phyloP scores from a whole-genome alignment of 768 basidiomycete genomes.

The Leucosporidium scottii region DNA sequence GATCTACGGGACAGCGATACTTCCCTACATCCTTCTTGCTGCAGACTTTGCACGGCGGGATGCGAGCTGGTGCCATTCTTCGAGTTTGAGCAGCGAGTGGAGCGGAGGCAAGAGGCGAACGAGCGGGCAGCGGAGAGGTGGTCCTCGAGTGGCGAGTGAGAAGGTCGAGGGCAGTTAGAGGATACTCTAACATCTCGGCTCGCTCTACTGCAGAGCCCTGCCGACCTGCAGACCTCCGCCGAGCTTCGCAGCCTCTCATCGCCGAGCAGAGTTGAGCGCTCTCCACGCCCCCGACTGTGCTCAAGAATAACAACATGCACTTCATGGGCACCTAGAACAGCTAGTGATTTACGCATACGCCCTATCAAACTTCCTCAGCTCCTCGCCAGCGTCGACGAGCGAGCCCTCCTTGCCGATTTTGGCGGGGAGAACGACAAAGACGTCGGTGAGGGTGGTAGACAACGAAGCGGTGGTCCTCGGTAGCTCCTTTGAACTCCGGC shows the following conservation, averaged over 20 bases:
- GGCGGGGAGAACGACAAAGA: constrained; percentile 5
- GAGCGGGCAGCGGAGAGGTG: too few species aligned
- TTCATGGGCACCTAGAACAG: too few species aligned
- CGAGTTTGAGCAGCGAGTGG: background rate
- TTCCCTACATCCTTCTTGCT: background rate
- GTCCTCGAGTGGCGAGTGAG: too few species aligned
- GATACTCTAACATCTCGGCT: too few species aligned
- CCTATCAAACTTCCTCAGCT: constrained; percentile 2
- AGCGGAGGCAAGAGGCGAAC: background rate
- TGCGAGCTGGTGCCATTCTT: background rate
- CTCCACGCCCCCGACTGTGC: too few species aligned
- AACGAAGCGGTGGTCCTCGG: background rate
- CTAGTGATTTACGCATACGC: background rate
- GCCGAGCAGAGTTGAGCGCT: too few species aligned
- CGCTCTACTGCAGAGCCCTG: too few species aligned
- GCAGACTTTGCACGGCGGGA: background rate
- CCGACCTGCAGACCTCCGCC: too few species aligned
- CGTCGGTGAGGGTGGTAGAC: background rate
- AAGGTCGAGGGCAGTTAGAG: too few species aligned
- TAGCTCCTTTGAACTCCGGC: background rate
- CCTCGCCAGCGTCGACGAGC: constrained; percentile 18
- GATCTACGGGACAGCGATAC: background rate
- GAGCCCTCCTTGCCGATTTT: constrained; percentile 3
- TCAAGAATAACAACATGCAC: too few species aligned
- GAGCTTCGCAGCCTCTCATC: too few species aligned